Evolutionary conservation across 2,329 filamentous ascomycete genomes (phyloP), one percentile per base, ranked within the genome.

Genomic region (Plectosphaerella plurivora): DNA sequence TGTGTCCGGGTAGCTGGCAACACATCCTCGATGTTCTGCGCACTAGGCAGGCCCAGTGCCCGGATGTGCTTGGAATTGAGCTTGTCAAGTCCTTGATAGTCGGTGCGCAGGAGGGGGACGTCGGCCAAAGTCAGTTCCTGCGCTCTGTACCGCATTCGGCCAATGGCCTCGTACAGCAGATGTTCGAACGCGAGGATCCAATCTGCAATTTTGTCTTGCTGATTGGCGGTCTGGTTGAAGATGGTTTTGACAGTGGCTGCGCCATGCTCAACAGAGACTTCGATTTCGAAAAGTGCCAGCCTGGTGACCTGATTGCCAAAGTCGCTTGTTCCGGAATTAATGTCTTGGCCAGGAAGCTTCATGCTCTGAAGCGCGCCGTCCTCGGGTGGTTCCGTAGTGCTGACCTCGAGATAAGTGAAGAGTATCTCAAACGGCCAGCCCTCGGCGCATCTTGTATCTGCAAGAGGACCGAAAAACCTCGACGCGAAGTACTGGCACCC

Each of bases 371-470:
- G 70, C 1, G 84, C 65, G 1, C 75, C 72, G 44, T 77, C 73
- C 10, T 71, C 66, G 2, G 78, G 74, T 1, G 79, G 61, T n/a
- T 76, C 72, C 47, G 78, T 73, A 15, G 75, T 65, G 0, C 73
- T 73, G 28, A 5, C 28, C 4, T 80, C 79, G 2, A 75, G 68
- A 57, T 79, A 82, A 52, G 74, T 83, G 62, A 86, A 83, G 35
- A 83, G 71, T 37, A 86, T 69, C 61, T 86, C 82, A 47, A 84
- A 73, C 0, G 79, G 79, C 54, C 71, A 72, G 41, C 77, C 73
- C 1, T 68, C 60, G 1, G 61, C 57, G 49, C 62, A 67, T 45
- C 69, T 59, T 3, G 63, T 57, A 0, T 63, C 56, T 1, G 60
- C 63, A n/a, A 65, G 60, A 2, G 64, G 49, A 39, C 69, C 63